A percentile compares a stretch with the other conserved stretches of the same genome.
phyloP scores from a whole-genome alignment of 805 yeast species.

The Schwanniomyces sp. region DNA sequence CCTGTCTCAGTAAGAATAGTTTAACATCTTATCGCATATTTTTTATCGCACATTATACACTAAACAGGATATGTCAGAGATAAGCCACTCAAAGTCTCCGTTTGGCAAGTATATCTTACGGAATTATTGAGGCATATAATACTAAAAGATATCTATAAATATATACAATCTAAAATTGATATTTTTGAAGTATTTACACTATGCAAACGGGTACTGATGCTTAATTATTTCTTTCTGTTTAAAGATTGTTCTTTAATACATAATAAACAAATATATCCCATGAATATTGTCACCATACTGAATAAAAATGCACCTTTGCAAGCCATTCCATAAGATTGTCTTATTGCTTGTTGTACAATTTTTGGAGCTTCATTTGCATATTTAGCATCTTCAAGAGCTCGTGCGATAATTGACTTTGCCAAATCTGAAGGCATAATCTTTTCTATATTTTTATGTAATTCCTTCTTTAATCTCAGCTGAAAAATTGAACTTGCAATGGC shows the following conservation, averaged over 20 bases:
- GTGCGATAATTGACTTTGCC: constrained; percentile 44
- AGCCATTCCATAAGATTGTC: constrained; percentile 50
- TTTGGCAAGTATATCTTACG: too few species aligned
- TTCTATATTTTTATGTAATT: constrained; percentile 15
- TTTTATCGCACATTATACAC: too few species aligned
- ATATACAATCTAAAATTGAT: too few species aligned
- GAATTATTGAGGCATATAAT: too few species aligned
- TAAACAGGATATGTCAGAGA: too few species aligned
- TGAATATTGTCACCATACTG: constrained; percentile 34
- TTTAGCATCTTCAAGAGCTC: constrained; percentile 56
- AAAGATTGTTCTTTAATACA: constrained; percentile 58
- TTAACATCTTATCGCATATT: too few species aligned
- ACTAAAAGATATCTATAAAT: too few species aligned
- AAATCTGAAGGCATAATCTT: constrained; percentile 18
- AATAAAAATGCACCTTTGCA: constrained; percentile 55
- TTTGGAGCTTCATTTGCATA: constrained; percentile 55
- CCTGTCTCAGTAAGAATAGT: too few species aligned
- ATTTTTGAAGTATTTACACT: too few species aligned
- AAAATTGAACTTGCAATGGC: constrained; percentile 65
- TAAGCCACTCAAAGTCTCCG: too few species aligned
- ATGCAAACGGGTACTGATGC: too few species aligned
- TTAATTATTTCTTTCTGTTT: not conserved
- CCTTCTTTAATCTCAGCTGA: constrained; percentile 42
- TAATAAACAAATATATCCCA: constrained; percentile 42
- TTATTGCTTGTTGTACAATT: constrained; percentile 46